Evolutionary conservation across 768 basidiomycete species (phyloP), one percentile per base, ranked within the genome.

Genomic region (Heimioporus sp.): DNA sequence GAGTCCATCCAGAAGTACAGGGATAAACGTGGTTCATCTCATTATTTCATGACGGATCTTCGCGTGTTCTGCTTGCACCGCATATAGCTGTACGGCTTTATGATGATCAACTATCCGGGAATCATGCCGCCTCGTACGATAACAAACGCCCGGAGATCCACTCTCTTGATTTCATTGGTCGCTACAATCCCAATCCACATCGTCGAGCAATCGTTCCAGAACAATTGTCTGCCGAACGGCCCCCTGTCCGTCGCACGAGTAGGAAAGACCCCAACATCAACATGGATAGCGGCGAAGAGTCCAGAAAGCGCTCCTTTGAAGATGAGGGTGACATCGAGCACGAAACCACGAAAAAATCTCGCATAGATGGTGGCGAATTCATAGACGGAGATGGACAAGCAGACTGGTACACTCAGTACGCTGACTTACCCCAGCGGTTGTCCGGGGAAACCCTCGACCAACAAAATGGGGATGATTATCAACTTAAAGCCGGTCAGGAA

Each of bases 321-420:
- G 76, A 76, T 36, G 74, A 75, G 47, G 76, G 76, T 39, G 76
- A 73, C 28, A 66, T 68, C 55, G 74, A 76, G 46, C 60, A 59
- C 43, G 73, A 74, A 53, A 70, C 70, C 54, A 58, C 71, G 17
- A 85, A 84, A 70, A 81, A 80, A 65, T 73, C 75, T 49, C 77
- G 80, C 51, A 68, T 79, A n/a, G 79, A 79, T 43, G 74, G 68
- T 35, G 75, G 78, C 41, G 76, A 77, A 19, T 63, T 73, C 46
- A 73, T 74, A 51, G 76, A 79, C 56, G 77, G 72, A 12, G 77
- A 78, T 40, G 79, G 79, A 58, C 77, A 78, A 53, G 69, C 72
- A 21, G 78, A 63, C 17, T 66, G 68, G 69, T 74, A 65, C 67
- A 73, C 73, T 47, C 69, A 60, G 44, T 58, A 58, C 16, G 52